Conservation (phyloP, 2,329 filamentous ascomycete genomes). For the Ophiocordyceps australis region DNA sequence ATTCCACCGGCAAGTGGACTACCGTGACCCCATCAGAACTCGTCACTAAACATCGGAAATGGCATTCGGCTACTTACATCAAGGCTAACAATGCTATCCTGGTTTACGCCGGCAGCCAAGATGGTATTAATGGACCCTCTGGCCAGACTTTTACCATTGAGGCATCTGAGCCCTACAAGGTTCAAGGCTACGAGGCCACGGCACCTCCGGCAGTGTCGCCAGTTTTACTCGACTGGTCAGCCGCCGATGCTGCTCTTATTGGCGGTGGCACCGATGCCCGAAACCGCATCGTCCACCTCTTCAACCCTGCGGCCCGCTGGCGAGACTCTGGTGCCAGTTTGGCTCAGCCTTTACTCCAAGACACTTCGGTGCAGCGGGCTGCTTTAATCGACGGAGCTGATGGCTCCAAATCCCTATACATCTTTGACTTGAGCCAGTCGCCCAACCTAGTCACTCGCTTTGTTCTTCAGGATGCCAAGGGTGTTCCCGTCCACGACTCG, state of each 20-base stretch:
- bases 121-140: slow-evolving; percentile 37
- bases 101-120: slow-evolving; percentile 61
- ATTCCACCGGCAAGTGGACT: slow-evolving; percentile 33
- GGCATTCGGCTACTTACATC: slow-evolving; percentile 64
- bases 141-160: slow-evolving; percentile 60
- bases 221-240: slow-evolving; percentile 57
- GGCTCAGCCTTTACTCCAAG: slow-evolving; percentile 37
- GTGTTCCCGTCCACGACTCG: slow-evolving; percentile 29
- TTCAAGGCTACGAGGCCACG: slow-evolving; percentile 37
- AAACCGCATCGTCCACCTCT: slow-evolving; percentile 52
- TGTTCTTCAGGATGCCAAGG: slow-evolving; percentile 44
- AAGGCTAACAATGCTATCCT: slow-evolving; percentile 52
- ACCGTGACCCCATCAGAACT: slow-evolving; percentile 21
- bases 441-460: slow-evolving; percentile 61
- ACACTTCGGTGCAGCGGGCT: slow-evolving; percentile 36
- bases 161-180: slow-evolving; percentile 43
- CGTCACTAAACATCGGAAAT: slow-evolving; percentile 49
- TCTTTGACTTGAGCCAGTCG: slow-evolving; percentile 55
- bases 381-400: slow-evolving; percentile 55
- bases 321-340: slow-evolving; percentile 46
- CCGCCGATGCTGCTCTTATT: slow-evolving; percentile 43
- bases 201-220: slow-evolving; percentile 49
- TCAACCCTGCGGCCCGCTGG: slow-evolving; percentile 47
- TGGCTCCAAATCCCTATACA: slow-evolving; percentile 59
- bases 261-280: slow-evolving; percentile 39